These are phyloP conservation scores for Parietaria judaica DNA, from an alignment of 306 rosid genomes.

Conservation along the genomic window DNA sequence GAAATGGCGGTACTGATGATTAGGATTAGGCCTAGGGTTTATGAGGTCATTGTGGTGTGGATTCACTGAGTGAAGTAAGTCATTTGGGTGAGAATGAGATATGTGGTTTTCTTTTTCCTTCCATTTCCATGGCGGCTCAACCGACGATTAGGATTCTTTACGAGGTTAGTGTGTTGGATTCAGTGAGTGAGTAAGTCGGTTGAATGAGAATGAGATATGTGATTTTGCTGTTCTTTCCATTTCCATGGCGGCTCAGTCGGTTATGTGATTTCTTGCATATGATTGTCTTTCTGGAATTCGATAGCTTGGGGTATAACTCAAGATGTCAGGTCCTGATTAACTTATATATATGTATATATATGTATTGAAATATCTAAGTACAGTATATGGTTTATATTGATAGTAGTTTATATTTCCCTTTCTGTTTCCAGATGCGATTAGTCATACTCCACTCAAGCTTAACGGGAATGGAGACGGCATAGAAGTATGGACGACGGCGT, in stretches of 20 bases:
- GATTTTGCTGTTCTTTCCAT: no score
- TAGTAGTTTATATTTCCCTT: conserved; percentile 6
- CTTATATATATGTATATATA: not conserved
- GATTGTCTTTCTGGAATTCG: not conserved
- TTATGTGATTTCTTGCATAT: no score
- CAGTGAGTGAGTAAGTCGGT: no score
- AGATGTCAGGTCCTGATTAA: not conserved
- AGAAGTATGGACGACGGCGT: conserved; percentile 53
- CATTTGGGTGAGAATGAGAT: not conserved
- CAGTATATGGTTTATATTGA: not conserved
- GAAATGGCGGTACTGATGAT: conserved; percentile 11
- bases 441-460: conserved; percentile 11
- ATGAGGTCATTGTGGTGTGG: conserved; percentile 7
- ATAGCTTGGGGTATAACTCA: not conserved
- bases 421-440: conserved; percentile 14
- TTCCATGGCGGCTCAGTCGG: no score
- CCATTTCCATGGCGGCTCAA: not conserved
- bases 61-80: conserved; percentile 1
- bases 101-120: not conserved
- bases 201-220: no score
- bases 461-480: conserved; percentile 31
- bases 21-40: no score
- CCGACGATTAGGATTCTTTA: not conserved
- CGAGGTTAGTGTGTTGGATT: not conserved
- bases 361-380: not conserved